These are phyloP conservation scores for Isabelozyma gotoi DNA, from an alignment of 805 yeast genomes.

Conservation along the genomic window DNA sequence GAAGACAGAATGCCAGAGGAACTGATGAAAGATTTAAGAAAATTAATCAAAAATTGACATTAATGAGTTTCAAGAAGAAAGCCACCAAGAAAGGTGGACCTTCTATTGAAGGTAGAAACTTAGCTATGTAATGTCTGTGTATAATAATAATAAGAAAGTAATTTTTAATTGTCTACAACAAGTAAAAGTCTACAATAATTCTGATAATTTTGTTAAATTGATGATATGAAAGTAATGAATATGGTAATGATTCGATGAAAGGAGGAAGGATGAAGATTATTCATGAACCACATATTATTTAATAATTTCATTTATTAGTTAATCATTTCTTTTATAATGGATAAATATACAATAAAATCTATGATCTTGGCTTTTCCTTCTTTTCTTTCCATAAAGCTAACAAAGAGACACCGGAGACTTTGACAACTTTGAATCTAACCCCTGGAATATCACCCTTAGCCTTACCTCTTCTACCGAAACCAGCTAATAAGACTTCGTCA, in stretches of 20 bases:
- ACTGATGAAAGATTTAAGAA: slow-evolving; percentile 79
- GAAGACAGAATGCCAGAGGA: slow-evolving; percentile 46
- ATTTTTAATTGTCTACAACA: no score
- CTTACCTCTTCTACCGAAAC: slow-evolving; percentile 99
- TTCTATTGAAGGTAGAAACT: slow-evolving; percentile 72
- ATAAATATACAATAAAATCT: slow-evolving; percentile 30
- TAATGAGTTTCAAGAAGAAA: slow-evolving; percentile 49
- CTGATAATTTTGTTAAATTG: background rate
- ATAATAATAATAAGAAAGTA: background rate
- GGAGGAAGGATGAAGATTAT: background rate
- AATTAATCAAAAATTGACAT: slow-evolving; percentile 58
- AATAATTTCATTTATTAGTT: background rate
- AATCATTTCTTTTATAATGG: slow-evolving; percentile 2
- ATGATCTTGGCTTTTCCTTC: slow-evolving; percentile 99
- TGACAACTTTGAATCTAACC: slow-evolving; percentile 99
- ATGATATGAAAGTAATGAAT: background rate
- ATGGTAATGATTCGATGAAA: background rate
- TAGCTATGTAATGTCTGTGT: slow-evolving; percentile 29
- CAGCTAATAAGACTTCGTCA: slow-evolving; percentile 99
- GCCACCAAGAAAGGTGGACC: slow-evolving; percentile 66
- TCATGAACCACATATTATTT: background rate
- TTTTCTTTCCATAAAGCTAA: slow-evolving; percentile 99
- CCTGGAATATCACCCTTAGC: slow-evolving; percentile 99
- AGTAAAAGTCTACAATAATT: background rate
- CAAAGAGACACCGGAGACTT: slow-evolving; percentile 99